Base-by-base conservation (phyloP, 1,139 yeast genomes). In the Saccharomyces hybrid region DNA sequence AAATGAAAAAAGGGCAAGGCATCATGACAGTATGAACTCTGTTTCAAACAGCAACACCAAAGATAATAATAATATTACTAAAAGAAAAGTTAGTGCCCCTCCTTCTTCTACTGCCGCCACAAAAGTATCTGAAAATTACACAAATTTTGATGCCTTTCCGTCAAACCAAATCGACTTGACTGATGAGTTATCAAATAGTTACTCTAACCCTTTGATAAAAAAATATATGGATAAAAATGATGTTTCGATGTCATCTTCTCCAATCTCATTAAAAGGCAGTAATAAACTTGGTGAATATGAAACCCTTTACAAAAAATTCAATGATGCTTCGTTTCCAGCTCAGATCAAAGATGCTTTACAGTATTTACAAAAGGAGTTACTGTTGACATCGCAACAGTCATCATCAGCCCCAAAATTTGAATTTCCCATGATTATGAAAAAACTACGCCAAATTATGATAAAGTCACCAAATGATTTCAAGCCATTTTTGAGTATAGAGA, bases 381-480 rank as follows among this genome's bases (percentile, higher is more conserved):
- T 55, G 38, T 14, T 20, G 23, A 47, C 13, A 28, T 11, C 44
- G 20, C 44, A 38, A 13, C 44, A 38, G 3, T 9, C n/a, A 20
- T 20, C 26, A 20, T 38, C 44, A 6, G 26, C 6, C 6, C 23
- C n/a, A 38, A 38, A 20, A 38, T 4, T 38, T 6, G 44, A 38
- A 38, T 16, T 38, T 9, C 9, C 44, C 3, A 31, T 23, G 20
- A 25, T 49, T 8, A 2, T 34, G 9, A n/a, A 38, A 20, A 46
- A 50, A 34, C 62, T 5, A 26, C 50, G 31, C 48, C 59, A 60
- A 26, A 48, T 68, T n/a, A 60, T 69, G 50, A 57, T 68, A 0
- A 57, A 62, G 31, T 62, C 61, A 52, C 69, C 75, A 3, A 47
- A 56, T n/a, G 59, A 67, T 3, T 59, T 73, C 47, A 69, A 67